Evolutionary conservation across 768 basidiomycete genomes (phyloP).

Genomic region (Porphyrellus cyaneotinctus): DNA sequence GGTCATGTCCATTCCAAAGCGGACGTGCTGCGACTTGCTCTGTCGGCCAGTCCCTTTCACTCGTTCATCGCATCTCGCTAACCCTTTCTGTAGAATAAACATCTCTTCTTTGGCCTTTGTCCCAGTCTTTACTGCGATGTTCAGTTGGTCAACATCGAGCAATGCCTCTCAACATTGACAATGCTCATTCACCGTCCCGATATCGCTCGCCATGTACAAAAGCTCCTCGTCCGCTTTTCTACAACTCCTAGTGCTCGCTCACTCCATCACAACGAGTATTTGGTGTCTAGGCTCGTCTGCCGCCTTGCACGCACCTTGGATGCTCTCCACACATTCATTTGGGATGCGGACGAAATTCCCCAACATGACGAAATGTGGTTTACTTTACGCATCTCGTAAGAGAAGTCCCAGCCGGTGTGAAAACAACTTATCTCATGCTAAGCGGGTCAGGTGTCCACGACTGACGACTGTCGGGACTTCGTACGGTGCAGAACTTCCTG

Average conservation of each 20-base stretch:
- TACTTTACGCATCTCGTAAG: slow-evolving; percentile 62
- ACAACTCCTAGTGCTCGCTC: slow-evolving; percentile 28
- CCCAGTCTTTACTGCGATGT: slow-evolving; percentile 60
- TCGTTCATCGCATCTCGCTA: slow-evolving; percentile 2
- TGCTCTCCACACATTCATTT: slow-evolving; percentile 61
- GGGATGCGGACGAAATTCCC: slow-evolving; percentile 65
- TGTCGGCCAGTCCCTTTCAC: slow-evolving; percentile 47
- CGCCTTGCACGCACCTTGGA: slow-evolving; percentile 54
- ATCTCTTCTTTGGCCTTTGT: slow-evolving; percentile 48
- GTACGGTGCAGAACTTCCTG: slow-evolving; percentile 57
- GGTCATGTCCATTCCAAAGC: slow-evolving; percentile 45
- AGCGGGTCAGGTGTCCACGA: slow-evolving; percentile 53
- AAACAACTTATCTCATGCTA: slow-evolving; percentile 1
- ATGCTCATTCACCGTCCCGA: slow-evolving; percentile 56
- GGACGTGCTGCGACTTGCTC: slow-evolving; percentile 56
- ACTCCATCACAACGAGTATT: slow-evolving; percentile 18
- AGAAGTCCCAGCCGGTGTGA: not conserved
- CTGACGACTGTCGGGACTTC: slow-evolving; percentile 59
- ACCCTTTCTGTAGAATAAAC: slow-evolving; percentile 42
- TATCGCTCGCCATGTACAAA: slow-evolving; percentile 65
- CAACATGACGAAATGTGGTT: slow-evolving; percentile 78
- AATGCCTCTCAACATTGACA: slow-evolving; percentile 58
- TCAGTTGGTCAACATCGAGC: slow-evolving; percentile 47
- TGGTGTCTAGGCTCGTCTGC: slow-evolving; percentile 50
- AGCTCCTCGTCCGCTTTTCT: slow-evolving; percentile 45